Evolutionary conservation across 176 grass and related monocot species (phyloP), one percentile per base, ranked within the genome.

Genomic region (Avena sativa): DNA sequence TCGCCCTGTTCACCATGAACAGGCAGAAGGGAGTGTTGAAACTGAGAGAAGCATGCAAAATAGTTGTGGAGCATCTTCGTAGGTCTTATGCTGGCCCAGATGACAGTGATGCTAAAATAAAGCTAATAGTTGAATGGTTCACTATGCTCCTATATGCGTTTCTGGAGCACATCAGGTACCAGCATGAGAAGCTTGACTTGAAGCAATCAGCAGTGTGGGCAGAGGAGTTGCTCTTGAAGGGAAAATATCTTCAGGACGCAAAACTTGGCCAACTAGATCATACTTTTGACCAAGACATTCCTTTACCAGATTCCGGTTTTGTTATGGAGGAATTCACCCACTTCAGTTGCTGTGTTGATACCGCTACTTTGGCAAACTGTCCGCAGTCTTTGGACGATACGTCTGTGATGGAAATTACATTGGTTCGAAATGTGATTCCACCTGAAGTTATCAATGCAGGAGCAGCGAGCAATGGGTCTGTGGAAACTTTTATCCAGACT

Each of bases 171-270:
- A 84, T 93, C 82, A 88, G 11, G 58, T 81, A 58, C 28, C 91
- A 98, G 76, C 70, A 23, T 60, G 72, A 88, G 47, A 98, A 86
- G 46, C 83, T 98, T 63, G 87, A 94, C 60, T 65, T 12, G 20
- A 87, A 89, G 70, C 91, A 98, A 81, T 89, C 81, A 86, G 25
- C 46, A 86, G 48, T 76, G 61, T 84, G 79, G 82, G 74, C 76
- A 26, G 84, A 92, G 44, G 96, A 98, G 85, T 79, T 63, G 66
- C 85, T 87, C 12, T 79, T 95, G 88, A 98, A 91, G 82, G 89
- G 88, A 75, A 81, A 82, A 26, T 90, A 59, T 80, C 40, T 91
- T 67, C 36, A 92, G 82, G 87, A 89, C 40, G 90, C 90, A 56
- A 98, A 94, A 84, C 79, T 80, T 78, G 90, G 90, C 74, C 88